phyloP scores from a whole-genome alignment of 345 rosid genomes.

The Viola odorata region DNA sequence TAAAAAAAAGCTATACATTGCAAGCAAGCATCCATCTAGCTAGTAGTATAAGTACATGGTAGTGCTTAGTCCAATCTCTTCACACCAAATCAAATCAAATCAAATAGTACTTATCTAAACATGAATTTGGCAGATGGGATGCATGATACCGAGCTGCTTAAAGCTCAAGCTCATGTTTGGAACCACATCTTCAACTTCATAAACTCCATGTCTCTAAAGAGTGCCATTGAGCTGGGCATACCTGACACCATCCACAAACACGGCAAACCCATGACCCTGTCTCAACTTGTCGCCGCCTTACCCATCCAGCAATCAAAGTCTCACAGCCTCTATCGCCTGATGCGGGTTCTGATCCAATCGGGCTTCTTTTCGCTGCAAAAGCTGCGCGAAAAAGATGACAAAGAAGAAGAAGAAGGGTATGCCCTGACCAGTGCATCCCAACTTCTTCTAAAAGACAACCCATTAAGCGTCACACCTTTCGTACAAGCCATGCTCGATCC shows the following conservation, averaged over 20 bases:
- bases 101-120: no score
- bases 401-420: slow-evolving; percentile 13
- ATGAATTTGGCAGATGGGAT: background rate
- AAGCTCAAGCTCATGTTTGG: slow-evolving; percentile 13
- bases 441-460: slow-evolving; percentile 16
- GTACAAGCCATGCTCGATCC: slow-evolving; percentile 12
- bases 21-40: no score
- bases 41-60: no score
- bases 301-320: slow-evolving; percentile 9
- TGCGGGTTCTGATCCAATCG: slow-evolving; percentile 13
- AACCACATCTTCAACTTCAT: slow-evolving; percentile 13
- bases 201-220: slow-evolving; percentile 11
- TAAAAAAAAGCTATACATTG: no score
- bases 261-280: slow-evolving; percentile 13
- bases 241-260: slow-evolving; percentile 7
- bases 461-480: slow-evolving; percentile 13
- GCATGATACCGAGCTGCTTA: background rate
- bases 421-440: slow-evolving; percentile 14
- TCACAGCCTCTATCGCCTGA: slow-evolving; percentile 3
- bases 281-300: background rate
- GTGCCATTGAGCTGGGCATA: slow-evolving; percentile 10
- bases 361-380: slow-evolving; percentile 4
- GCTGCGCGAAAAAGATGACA: background rate
- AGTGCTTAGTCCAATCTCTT: no score
- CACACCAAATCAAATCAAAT: no score